Conservation (phyloP, 2,329 filamentous ascomycete species). For the Xylariaceae sp. region DNA sequence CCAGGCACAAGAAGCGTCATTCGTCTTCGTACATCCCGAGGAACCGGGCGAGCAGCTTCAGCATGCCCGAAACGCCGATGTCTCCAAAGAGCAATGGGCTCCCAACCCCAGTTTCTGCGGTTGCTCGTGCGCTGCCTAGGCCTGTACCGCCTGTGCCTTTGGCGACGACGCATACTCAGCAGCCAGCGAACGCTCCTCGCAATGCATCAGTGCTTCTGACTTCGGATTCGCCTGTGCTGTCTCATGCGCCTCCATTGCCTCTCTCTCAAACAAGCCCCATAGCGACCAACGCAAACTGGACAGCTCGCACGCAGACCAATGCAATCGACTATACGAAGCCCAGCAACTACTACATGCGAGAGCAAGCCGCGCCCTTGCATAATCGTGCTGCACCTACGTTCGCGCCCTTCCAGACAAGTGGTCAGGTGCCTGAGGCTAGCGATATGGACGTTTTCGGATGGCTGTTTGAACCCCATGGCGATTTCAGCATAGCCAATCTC, state of each 20-base stretch:
- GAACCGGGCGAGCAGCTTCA: slow-evolving; percentile 47
- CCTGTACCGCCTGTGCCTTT: slow-evolving; percentile 11
- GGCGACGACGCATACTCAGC: slow-evolving; percentile 18
- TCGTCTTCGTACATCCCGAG: slow-evolving; percentile 49
- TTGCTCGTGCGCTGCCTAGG: neutral
- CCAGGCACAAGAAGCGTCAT: slow-evolving; percentile 64
- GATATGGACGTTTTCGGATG: slow-evolving; percentile 27
- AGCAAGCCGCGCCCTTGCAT: slow-evolving; percentile 16
- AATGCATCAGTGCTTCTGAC: slow-evolving; percentile 43
- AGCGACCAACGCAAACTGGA: slow-evolving; percentile 23
- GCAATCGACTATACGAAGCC: too few relatives aligned
- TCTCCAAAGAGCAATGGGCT: slow-evolving; percentile 11
- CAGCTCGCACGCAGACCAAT: slow-evolving; percentile 21
- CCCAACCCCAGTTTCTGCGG: neutral
- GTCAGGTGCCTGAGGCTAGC: slow-evolving; percentile 14
- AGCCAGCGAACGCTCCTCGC: slow-evolving; percentile 34
- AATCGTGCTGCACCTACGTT: slow-evolving; percentile 27
- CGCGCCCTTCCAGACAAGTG: slow-evolving; percentile 29
- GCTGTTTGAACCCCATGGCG: slow-evolving; percentile 43
- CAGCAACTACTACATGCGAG: slow-evolving; percentile 29
- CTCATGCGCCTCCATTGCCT: slow-evolving; percentile 16
- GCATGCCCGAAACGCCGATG: slow-evolving; percentile 24
- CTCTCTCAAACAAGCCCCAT: slow-evolving; percentile 13
- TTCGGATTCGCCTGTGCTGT: slow-evolving; percentile 33
- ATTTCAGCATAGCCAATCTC: slow-evolving; percentile 38